A percentile compares a stretch with the other conserved stretches of the same genome.
Conservation (phyloP, 1,284 basidiomycete genomes). For the Cryptococcus amylolentus region DNA sequence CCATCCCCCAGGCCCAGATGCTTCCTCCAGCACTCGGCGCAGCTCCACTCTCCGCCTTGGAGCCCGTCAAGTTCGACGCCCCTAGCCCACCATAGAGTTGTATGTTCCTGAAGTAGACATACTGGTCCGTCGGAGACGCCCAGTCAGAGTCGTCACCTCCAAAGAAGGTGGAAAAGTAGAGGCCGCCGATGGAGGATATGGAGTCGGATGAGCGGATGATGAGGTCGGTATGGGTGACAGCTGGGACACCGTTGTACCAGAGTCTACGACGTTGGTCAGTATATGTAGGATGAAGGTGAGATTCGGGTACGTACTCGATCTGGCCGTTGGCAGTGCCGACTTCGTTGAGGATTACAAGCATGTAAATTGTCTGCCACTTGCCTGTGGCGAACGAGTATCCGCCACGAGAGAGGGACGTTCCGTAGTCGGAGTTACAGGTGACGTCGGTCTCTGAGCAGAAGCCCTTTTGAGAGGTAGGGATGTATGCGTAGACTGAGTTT, state of each 20-base stretch:
- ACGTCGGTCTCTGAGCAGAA: conserved; percentile 37
- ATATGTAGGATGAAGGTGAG: background rate
- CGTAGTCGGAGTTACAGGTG: conserved; percentile 49
- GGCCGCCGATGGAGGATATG: conserved; percentile 36
- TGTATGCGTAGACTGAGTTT: conserved; percentile 48
- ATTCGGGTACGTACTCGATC: conserved; percentile 25
- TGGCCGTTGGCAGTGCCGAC: conserved; percentile 42
- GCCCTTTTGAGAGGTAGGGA: conserved; percentile 34
- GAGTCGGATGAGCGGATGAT: conserved; percentile 35
- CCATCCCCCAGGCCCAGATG: background rate
- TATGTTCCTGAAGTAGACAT: conserved; percentile 46
- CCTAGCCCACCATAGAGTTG: conserved; percentile 35
- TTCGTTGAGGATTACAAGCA: conserved; percentile 47
- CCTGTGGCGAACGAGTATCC: conserved; percentile 42
- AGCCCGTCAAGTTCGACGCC: conserved; percentile 23
- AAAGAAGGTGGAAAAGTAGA: conserved; percentile 51
- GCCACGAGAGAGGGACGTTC: conserved; percentile 47
- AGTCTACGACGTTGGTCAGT: conserved; percentile 20
- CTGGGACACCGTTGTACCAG: conserved; percentile 45
- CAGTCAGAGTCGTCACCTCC: conserved; percentile 47
- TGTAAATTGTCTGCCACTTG: conserved; percentile 45
- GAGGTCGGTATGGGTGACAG: conserved; percentile 40
- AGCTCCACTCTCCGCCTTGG: conserved; percentile 8
- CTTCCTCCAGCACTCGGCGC: background rate
- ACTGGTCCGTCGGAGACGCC: conserved; percentile 44